A percentile compares a stretch with the other conserved stretches of the same genome.
Evolutionary conservation across 2,329 filamentous ascomycete genomes (phyloP).

Genomic region (Colletotrichum tropicicola): DNA sequence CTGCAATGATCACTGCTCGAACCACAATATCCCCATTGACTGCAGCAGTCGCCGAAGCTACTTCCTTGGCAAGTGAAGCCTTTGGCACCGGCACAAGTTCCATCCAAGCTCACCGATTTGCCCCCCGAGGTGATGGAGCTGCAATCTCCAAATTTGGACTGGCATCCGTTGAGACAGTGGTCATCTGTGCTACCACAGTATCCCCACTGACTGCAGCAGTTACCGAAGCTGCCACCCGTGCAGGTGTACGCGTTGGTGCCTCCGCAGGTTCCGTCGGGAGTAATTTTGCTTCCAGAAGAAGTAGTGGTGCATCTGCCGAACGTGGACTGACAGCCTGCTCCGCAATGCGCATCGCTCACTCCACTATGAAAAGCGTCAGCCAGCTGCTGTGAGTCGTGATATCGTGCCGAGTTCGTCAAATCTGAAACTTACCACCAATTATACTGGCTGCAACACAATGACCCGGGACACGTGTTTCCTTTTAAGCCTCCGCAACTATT

Average conservation of each 20-base stretch:
- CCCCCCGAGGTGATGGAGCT: constrained; percentile 19
- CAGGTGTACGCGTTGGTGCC: constrained; percentile 48
- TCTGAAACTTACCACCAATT: constrained; percentile 14
- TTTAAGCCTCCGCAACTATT: constrained; percentile 49
- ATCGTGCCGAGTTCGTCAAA: background rate
- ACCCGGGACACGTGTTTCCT: constrained; percentile 45
- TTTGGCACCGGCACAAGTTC: constrained; percentile 11
- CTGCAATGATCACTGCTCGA: constrained; percentile 30
- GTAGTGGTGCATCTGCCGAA: constrained; percentile 11
- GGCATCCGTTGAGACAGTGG: constrained; percentile 30
- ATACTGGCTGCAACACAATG: constrained; percentile 17
- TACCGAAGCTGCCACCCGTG: constrained; percentile 35
- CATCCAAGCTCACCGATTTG: constrained; percentile 10
- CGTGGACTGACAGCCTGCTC: constrained; percentile 13
- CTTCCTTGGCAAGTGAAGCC: constrained; percentile 16
- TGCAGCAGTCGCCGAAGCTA: constrained; percentile 31
- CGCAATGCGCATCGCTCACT: constrained; percentile 4
- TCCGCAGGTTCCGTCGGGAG: constrained; percentile 48
- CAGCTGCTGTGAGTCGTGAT: background rate
- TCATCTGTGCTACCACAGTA: constrained; percentile 29
- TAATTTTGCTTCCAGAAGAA: background rate
- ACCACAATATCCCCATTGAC: constrained; percentile 33
- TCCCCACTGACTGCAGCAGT: constrained; percentile 32
- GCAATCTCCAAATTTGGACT: constrained; percentile 31
- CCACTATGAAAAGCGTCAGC: background rate